Evolutionary conservation across 2,329 filamentous ascomycete species (phyloP), one percentile per base, ranked within the genome.

Genomic region (Rhynchosporium agropyri): DNA sequence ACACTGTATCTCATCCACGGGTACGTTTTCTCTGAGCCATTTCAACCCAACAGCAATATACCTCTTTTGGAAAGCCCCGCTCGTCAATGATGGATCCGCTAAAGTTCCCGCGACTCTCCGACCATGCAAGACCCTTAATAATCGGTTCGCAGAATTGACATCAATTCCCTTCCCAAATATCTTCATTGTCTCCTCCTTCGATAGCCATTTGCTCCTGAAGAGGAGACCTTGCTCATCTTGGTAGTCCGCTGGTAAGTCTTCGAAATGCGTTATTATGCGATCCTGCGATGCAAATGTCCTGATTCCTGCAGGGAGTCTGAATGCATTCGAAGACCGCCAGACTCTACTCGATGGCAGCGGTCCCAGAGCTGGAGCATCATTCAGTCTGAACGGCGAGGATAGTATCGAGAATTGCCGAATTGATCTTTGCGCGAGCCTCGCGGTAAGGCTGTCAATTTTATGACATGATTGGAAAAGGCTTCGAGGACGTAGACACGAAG

Each of bases 71-170:
- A 65, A 70, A 8, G 53, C 43, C 45, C 62, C 46, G 20, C 63
- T 61, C 26, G 55, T 75, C 54, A 83, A 78, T 4, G 75, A 76
- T 2, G 85, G 85, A 70, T 89, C 86, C 10, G 85, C 80, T 48
- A 89, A 77, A 3, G 85, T 87, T 40, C 86, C 86, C 7, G 86
- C 84, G 28, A 89, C 84, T 46, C 86, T 79, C 42, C 85, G 81
- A 8, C 86, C 86, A 71, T 89, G 86, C 12, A 88, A 74, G 56
- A 88, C 83, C 58, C 78, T 77, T 56, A 89, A 74, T 49, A 88
- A 73, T 50, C 75, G 76, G 71, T 88, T 88, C 26, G 81, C 86
- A 4, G 73, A 70, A 3, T 70, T 67, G 0, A 77, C 72, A 63
- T 77, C 74, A 51, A 86, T 76, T 12, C 76, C 75, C 4, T 77